Evolutionary conservation across 1,139 yeast species (phyloP).

Genomic region (Yarrowia galli): DNA sequence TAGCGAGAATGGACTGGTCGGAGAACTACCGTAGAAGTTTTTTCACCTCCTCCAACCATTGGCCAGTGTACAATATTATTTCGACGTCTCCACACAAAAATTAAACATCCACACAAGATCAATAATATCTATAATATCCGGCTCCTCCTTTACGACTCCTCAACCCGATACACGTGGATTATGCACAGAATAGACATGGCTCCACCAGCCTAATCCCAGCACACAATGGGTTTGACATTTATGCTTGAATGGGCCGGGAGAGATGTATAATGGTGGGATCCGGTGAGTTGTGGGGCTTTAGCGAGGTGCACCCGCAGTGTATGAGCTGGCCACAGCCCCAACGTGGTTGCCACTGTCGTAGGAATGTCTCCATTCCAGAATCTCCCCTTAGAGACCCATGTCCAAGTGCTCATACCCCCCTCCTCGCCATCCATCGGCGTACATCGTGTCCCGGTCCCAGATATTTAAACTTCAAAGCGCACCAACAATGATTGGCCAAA

Average conservation of each 20-base stretch:
- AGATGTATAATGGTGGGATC: neutral
- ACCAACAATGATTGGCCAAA: constrained; percentile 27
- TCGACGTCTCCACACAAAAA: neutral
- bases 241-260: constrained; percentile 1
- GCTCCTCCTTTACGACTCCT: neutral
- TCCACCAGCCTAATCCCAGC: constrained; percentile 38
- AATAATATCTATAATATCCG: neutral
- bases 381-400: neutral
- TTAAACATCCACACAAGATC: neutral
- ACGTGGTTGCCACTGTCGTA: too few species aligned
- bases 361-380: too few species aligned
- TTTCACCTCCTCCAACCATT: too few species aligned
- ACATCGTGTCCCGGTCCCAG: neutral
- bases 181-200: constrained; percentile 29
- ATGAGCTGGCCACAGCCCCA: too few species aligned
- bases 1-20: neutral
- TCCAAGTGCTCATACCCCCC: neutral
- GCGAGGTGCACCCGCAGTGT: constrained; percentile 5
- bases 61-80: too few species aligned
- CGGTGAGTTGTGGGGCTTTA: neutral
- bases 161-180: constrained; percentile 31
- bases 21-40: too few species aligned
- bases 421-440: too few species aligned
- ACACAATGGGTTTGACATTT: constrained; percentile 31
- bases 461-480: neutral